phyloP scores from a whole-genome alignment of 73 alveolate species.

The Urostyla sp. region DNA sequence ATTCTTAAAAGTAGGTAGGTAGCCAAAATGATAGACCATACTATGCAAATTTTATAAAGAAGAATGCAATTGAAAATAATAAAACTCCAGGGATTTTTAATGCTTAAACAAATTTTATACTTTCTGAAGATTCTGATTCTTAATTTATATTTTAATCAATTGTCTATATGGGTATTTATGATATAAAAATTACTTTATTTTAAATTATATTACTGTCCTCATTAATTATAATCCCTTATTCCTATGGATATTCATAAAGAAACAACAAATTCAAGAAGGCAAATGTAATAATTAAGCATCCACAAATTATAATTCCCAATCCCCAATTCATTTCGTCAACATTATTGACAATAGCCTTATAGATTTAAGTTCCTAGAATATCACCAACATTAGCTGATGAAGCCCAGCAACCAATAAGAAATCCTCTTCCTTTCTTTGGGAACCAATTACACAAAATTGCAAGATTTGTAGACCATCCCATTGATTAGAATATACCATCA shows the following conservation, averaged over 20 bases:
- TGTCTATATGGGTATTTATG: too few species aligned
- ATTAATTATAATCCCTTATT: neutral
- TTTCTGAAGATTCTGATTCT: neutral
- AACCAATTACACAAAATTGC: constrained; percentile 60
- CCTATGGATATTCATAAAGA: constrained; percentile 26
- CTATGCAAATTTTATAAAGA: constrained; percentile 42
- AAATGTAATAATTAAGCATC: neutral
- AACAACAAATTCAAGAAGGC: constrained; percentile 23
- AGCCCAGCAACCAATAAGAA: constrained; percentile 65
- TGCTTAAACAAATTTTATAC: constrained; percentile 20
- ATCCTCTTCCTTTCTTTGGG: constrained; percentile 55
- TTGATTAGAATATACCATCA: constrained; percentile 60
- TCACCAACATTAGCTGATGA: constrained; percentile 56
- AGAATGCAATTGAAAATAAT: constrained; percentile 32
- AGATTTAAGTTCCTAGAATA: constrained; percentile 50
- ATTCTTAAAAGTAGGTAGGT: constrained; percentile 30
- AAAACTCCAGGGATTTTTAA: constrained; percentile 47
- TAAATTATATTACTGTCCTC: constrained; percentile 1
- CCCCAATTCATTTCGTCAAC: constrained; percentile 40
- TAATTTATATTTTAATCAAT: neutral
- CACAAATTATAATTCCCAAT: constrained; percentile 21
- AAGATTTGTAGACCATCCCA: constrained; percentile 61
- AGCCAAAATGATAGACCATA: constrained; percentile 56
- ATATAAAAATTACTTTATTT: too few species aligned
- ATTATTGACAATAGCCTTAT: neutral